Conservation (phyloP, 108 stramenopile species). For the Skeletonema marinoi region DNA sequence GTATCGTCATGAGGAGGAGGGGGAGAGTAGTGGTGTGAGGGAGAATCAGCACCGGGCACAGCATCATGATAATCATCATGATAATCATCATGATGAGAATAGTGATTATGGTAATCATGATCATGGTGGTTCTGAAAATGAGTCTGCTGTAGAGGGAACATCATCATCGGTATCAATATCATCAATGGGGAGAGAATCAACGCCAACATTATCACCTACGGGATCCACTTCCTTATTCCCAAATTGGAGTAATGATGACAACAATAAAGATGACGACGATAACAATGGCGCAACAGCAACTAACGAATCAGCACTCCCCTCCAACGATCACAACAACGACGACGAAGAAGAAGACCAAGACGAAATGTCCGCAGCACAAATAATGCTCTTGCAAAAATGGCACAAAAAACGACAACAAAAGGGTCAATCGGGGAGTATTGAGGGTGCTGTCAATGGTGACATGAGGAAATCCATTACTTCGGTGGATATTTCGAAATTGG, state of each 20-base stretch:
- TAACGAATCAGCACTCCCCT: too few relatives aligned
- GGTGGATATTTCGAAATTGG: background rate
- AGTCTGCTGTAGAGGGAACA: too few relatives aligned
- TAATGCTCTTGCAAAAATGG: background rate
- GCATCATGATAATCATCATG: too few relatives aligned
- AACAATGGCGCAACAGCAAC: too few relatives aligned
- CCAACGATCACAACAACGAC: background rate
- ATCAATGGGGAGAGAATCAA: background rate
- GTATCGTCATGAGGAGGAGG: too few relatives aligned
- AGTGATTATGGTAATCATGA: too few relatives aligned
- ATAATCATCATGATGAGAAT: too few relatives aligned
- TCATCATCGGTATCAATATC: background rate
- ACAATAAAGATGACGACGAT: background rate
- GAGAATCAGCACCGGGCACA: too few relatives aligned
- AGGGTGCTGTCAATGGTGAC: background rate
- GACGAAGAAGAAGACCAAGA: background rate
- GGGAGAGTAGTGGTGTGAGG: too few relatives aligned
- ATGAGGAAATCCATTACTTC: background rate
- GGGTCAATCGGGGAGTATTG: background rate
- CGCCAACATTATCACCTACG: background rate
- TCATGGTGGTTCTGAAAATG: too few relatives aligned
- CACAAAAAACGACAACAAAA: background rate
- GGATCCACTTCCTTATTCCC: background rate
- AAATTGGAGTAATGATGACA: background rate
- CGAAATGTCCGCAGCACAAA: background rate